Evolutionary conservation across 2,329 filamentous ascomycete species (phyloP), one percentile per base, ranked within the genome.

Genomic region (Onygena corvina): DNA sequence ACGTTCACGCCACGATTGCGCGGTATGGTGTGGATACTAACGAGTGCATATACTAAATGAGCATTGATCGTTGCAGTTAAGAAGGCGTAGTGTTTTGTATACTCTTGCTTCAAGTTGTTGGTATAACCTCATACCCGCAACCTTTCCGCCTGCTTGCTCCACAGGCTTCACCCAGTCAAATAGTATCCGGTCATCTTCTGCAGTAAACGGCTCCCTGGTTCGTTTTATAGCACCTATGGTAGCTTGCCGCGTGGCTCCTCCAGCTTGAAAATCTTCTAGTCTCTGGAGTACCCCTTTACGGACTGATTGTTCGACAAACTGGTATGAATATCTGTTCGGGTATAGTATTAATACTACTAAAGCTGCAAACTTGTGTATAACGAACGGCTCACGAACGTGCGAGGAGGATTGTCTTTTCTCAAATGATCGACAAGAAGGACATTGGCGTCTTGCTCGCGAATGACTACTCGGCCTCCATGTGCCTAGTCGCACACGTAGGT

Each of bases 351-450:
- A 11, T 21, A 42, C 27, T 44, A 45, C 47, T 16, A 38, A 23
- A 29, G 46, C 23, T 45, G n/a, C 7, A 49, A 34, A 11, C 21
- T 40, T 7, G 7, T 18, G 11, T 40, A 25, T 40, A 6, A 35
- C 44, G 38, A 29, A 18, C 44, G 21, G 20, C 30, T 42, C 47
- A 59, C 67, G 45, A 64, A 73, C 64, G 72, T 72, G 36, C 73
- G 72, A 1, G 70, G 60, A 11, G 74, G 72, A 25, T 68, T 64
- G 53, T 75, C 69, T 52, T 67, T 71, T 53, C 66, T 72, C 33
- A 67, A 56, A 58, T 81, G 77, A 60, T 83, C 79, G 16, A 77
- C 75, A 38, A 83, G 72, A 48, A 71, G 65, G 55, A 78, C 69
- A 56, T 81, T 76, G 38, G 79, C 77, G 44, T 74, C 64, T 52